Evolutionary conservation across 2,329 filamentous ascomycete genomes (phyloP), one percentile per base, ranked within the genome.

Genomic region (Diplodia sapinea): DNA sequence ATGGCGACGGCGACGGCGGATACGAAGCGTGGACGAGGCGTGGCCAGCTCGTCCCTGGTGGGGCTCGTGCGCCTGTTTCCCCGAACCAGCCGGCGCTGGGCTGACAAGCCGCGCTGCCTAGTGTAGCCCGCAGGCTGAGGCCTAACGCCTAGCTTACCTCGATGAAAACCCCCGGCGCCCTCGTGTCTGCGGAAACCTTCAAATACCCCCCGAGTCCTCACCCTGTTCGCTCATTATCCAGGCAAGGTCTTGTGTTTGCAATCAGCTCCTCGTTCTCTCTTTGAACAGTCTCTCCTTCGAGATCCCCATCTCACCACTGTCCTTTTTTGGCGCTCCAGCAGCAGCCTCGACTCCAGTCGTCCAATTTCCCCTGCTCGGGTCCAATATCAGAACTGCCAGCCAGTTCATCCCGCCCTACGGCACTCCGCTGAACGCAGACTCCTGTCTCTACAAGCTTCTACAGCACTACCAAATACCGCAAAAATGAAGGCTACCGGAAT

Each of bases 401-500:
- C 65, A 54, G 65, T 67, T 33, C 36, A 31, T 52, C 7, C 55
- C 20, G 59, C 40, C 59, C 20, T 26, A 15, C 59, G 47, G 40
- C 59, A 51, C 4, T 12, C n/a, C 12, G 20, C 47, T 63, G 59
- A 63, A 38, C 56, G 40, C 56, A 61, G n/a, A 43, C 20, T 13
- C 31, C 64, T 31, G 29, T 61, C 47, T 54, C 52, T 47, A 66
- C 40, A n/a, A 20, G 61, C 61, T 66, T 55, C 40, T 52, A 61
- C 55, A 75, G 56, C 65, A 70, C 62, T 56, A 33, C 55, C 50
- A 70, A 69, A 61, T 13, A 11, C 61, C 69, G 65, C 62, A 70
- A 76, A 72, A 38, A 79, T 79, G 77, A 79, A 78, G 76, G 72
- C 74, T 69, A 75, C 74, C 65, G 71, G 71, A 71, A 70, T 78